Percentiles rank a stretch among this genome's conserved stretches.
phyloP scores from a whole-genome alignment of 805 yeast genomes.

The Ogataea naganishii region DNA sequence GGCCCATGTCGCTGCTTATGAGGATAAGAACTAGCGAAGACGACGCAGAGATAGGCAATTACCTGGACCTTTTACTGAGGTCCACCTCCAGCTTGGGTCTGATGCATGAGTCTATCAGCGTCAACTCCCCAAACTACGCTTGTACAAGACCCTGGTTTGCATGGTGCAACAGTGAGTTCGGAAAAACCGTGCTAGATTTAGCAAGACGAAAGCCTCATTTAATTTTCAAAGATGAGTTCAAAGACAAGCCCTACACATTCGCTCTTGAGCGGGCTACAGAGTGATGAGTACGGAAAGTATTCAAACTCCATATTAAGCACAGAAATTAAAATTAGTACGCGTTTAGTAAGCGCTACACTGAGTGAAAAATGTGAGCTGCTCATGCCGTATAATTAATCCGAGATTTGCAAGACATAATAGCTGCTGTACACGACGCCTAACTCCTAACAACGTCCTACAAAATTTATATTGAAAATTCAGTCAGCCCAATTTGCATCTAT shows the following conservation, averaged over 20 bases:
- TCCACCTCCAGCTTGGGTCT: constrained; percentile 71
- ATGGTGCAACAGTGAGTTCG: constrained; percentile 91
- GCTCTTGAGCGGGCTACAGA: no score
- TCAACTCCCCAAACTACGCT: constrained; percentile 39
- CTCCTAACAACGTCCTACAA: no score
- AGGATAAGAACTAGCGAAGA: constrained; percentile 67
- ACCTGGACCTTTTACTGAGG: constrained; percentile 41
- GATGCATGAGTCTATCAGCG: constrained; percentile 77
- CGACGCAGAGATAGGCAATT: constrained; percentile 54
- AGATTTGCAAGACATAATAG: no score
- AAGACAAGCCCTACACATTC: constrained; percentile 6
- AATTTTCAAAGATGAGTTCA: constrained; percentile 41
- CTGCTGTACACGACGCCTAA: no score
- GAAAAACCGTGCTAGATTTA: constrained; percentile 71
- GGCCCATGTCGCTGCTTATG: constrained; percentile 86
- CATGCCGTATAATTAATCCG: no score
- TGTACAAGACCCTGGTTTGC: constrained; percentile 88
- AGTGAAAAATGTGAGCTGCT: no score
- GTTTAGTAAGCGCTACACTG: no score
- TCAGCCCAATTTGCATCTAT: no score
- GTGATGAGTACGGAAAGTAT: no score
- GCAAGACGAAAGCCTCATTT: constrained; percentile 68
- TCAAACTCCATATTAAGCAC: no score
- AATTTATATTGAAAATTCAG: no score
- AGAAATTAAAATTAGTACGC: no score